Evolutionary conservation across 2,329 filamentous ascomycete species (phyloP), one percentile per base, ranked within the genome.

Genomic region (Periconia macrospinosa): DNA sequence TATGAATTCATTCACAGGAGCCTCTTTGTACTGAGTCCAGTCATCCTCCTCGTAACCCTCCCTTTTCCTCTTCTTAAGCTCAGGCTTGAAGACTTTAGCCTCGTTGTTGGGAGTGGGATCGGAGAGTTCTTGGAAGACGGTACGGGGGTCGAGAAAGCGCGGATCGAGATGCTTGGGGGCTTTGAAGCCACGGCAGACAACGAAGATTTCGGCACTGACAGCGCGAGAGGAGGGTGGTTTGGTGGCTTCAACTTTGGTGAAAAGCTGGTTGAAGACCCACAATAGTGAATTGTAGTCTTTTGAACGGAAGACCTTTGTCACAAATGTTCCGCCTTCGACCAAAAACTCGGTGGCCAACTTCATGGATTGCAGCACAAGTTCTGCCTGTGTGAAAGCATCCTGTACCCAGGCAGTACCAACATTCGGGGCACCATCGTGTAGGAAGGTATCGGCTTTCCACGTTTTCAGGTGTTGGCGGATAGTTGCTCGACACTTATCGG

Each of bases 351-450:
- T 96, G 2, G 94, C 94, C 53, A 99, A 80, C 74, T 95, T 96
- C 82, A 99, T 83, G 9, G 91, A 89, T 72, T 96, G 90, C 51
- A 99, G 79, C 13, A 90, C 91, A 49, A 99, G 80, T 76, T 97
- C 93, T 54, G 93, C 94, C 76, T 99, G 94, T 58, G 93, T 93
- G 83, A 96, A 99, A 43, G 94, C 94, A 80, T 99, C 94, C 78
- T 99, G 94, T 42, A 92, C 89, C 94, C 94, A 99, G 0, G 94
- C 92, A 0, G 92, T 93, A 86, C 94, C 94, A 53, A 99, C 94
- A 68, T 99, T 99, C 45, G 94, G 94, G 1, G 94, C 94, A 76
- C 94, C 94, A 73, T 99, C 94, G 78, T 99, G 94, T 40, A 99
- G 81, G 6, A 99, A 94, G 0, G 90, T 91, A 72, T 99, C 94